These are phyloP conservation scores for Rhizophagus sp. DNA, from an alignment of 192 early-diverging fungal species.

Conservation along the genomic window DNA sequence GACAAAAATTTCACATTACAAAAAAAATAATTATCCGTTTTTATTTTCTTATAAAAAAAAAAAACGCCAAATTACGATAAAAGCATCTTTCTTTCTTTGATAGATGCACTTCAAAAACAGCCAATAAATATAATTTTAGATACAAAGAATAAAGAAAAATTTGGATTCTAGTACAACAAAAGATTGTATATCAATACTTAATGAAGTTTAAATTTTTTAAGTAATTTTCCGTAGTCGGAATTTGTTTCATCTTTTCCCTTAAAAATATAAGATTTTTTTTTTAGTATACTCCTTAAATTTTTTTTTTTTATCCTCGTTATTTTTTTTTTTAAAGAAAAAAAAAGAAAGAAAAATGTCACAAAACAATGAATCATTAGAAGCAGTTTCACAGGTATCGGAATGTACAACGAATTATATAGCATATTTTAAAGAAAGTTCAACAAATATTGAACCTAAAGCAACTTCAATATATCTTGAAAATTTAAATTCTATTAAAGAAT, in stretches of 20 bases:
- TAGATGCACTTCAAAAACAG: too few species aligned
- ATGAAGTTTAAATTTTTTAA: too few species aligned
- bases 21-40: too few species aligned
- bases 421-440: background rate
- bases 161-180: too few species aligned
- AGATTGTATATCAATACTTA: too few species aligned
- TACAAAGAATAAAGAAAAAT: too few species aligned
- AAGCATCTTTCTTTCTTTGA: too few species aligned
- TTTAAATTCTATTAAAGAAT: background rate
- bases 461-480: background rate
- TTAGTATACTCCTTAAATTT: background rate
- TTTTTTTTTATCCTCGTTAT: background rate
- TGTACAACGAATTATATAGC: background rate
- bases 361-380: background rate
- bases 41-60: too few species aligned
- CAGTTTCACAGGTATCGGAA: background rate
- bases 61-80: too few species aligned
- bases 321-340: background rate
- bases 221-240: too few species aligned
- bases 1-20: too few species aligned
- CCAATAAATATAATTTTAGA: too few species aligned
- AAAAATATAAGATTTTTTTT: background rate
- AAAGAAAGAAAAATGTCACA: background rate
- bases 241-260: background rate
- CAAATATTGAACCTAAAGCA: background rate